Evolutionary conservation across 2,329 filamentous ascomycete species (phyloP), one percentile per base, ranked within the genome.

Genomic region (Arthrobotrys sinensis): DNA sequence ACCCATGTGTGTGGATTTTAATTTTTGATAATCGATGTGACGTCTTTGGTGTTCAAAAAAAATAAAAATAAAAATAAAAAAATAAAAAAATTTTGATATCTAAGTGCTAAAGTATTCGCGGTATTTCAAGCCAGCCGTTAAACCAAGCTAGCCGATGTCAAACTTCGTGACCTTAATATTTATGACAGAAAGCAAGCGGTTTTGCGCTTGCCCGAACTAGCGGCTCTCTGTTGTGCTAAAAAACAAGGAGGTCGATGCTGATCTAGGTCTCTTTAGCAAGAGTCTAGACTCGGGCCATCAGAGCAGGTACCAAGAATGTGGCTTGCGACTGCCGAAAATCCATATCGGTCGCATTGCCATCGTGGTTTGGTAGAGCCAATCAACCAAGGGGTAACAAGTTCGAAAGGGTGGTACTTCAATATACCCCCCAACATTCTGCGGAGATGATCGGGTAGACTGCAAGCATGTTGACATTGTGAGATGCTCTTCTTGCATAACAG

Each of bases 291-390:
- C 19, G 24, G 57, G 24, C 52, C 38, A 32, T 50, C 28, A 34
- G 52, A 76, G 62, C 64, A 76, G 71, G 64, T 68, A 69, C 66
- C 65, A 66, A 65, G 45, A 71, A 70, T 70, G 73, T 77, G 73
- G 73, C 73, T 77, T 70, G 66, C 66, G 40, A 53, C 38, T 70
- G 50, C 65, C 66, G 36, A 76, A 76, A 64, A 45, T 16, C 36
- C 38, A 66, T 60, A 62, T 48, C n/a, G 36, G 28, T 52, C 43
- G 46, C 50, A 60, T 57, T 76, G 63, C 24, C 21, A 76, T 76
- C 68, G 64, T 53, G 71, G 52, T 63, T 75, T 46, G 45, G 50
- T 10, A 72, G 24, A 57, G 53, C 52, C 40, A 28, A 38, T 40
- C 50, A n/a, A 69, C 34, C 65, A 69, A 69, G 65, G 64, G 21